A percentile compares a stretch with the other conserved stretches of the same genome.
Conservation (phyloP, 768 basidiomycete species). For the Sarcodon sp. region DNA sequence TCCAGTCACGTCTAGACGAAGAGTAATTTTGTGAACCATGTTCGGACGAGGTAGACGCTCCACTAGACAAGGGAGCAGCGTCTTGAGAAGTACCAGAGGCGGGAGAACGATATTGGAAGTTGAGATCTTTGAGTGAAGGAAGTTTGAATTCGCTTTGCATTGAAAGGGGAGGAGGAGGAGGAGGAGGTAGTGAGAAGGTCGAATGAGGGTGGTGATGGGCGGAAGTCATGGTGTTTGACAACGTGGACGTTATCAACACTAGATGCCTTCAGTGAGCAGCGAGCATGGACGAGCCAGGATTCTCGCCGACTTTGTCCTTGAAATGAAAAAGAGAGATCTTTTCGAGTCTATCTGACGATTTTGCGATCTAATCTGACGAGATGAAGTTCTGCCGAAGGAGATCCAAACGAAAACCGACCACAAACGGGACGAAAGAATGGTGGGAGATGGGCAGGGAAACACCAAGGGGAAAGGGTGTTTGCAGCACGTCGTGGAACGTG, state of each 20-base stretch:
- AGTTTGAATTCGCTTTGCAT: slow-evolving; percentile 37
- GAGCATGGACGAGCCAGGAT: too few species aligned
- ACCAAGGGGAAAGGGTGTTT: too few species aligned
- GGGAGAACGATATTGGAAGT: slow-evolving; percentile 35
- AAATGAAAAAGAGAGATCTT: too few species aligned
- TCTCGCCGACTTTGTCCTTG: too few species aligned
- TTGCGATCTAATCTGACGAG: too few species aligned
- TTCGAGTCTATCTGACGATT: too few species aligned
- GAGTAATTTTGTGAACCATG: slow-evolving; percentile 17
- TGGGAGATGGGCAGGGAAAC: too few species aligned
- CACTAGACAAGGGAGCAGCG: slow-evolving; percentile 8
- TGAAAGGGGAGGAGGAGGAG: slow-evolving; percentile 21
- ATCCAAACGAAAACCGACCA: too few species aligned
- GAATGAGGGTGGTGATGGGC: slow-evolving; percentile 32
- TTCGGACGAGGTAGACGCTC: slow-evolving; percentile 17
- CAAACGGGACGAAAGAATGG: too few species aligned
- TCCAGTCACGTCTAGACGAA: slow-evolving; percentile 20
- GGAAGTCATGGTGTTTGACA: slow-evolving; percentile 31
- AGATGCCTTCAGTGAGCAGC: too few species aligned
- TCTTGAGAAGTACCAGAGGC: slow-evolving; percentile 17
- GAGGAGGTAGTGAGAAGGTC: slow-evolving; percentile 18
- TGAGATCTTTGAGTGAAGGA: slow-evolving; percentile 64
- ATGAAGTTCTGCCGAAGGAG: too few species aligned
- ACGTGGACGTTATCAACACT: slow-evolving; percentile 11
- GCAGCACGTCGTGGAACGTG: too few species aligned